These are phyloP conservation scores for Tricholoma saponaceum DNA, from an alignment of 768 basidiomycete species.

Conservation along the genomic window DNA sequence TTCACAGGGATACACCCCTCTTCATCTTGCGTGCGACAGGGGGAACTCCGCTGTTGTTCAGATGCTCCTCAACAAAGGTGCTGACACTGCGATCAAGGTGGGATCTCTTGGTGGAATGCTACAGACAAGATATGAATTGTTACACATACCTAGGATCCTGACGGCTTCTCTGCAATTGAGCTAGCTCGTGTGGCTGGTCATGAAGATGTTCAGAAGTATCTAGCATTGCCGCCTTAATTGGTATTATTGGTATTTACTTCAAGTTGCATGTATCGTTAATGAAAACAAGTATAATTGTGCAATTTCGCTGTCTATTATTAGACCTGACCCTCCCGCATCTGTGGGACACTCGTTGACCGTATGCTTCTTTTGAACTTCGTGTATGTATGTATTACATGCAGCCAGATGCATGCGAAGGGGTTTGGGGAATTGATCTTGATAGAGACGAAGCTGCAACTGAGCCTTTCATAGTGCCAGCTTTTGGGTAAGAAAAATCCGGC, in stretches of 20 bases:
- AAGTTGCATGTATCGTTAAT: neutral
- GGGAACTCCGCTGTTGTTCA: conserved; percentile 58
- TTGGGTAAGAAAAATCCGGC: conserved; percentile 51
- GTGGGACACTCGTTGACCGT: too few relatives aligned
- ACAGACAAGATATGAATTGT: neutral
- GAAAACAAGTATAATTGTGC: neutral
- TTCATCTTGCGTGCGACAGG: conserved; percentile 86
- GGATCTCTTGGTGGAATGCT: neutral
- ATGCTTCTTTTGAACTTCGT: neutral
- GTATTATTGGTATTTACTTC: too few relatives aligned
- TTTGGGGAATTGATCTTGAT: neutral
- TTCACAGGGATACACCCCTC: conserved; percentile 76
- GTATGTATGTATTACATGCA: neutral
- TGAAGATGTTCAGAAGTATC: conserved; percentile 40
- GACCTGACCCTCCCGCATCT: neutral
- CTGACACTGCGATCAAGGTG: conserved; percentile 59
- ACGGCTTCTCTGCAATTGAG: conserved; percentile 56
- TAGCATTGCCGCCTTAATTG: neutral
- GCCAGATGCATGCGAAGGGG: neutral
- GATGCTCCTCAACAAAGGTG: conserved; percentile 59
- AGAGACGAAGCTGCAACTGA: neutral
- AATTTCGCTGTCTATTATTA: neutral
- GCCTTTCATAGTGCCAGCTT: conserved; percentile 16
- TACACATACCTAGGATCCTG: conserved; percentile 50
- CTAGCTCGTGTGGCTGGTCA: conserved; percentile 59